A percentile compares a stretch with the other conserved stretches of the same genome.
These are phyloP conservation scores for Alectoria sarmentosa DNA, from an alignment of 495 filamentous ascomycete species.

Conservation along the genomic window DNA sequence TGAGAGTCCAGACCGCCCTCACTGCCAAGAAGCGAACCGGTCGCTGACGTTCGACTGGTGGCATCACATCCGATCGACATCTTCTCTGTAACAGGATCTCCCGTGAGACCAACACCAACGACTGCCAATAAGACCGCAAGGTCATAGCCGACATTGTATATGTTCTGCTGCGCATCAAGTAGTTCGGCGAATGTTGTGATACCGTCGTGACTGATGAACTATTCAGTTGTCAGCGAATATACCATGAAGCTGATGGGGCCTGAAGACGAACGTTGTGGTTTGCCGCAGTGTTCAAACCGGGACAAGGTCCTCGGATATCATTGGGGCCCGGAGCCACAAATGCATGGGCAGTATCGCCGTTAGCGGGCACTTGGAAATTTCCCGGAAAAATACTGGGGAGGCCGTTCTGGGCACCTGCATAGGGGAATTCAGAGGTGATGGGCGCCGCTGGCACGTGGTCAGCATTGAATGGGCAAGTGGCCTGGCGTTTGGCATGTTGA, in stretches of 20 bases:
- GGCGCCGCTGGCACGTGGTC: constrained; percentile 30
- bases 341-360: constrained; percentile 27
- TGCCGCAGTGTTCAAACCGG: constrained; percentile 43
- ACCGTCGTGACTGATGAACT: constrained; percentile 37
- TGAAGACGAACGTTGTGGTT: constrained; percentile 36
- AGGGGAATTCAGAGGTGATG: constrained; percentile 30
- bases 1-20: constrained; percentile 36
- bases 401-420: constrained; percentile 33
- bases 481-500: constrained; percentile 20
- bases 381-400: constrained; percentile 30
- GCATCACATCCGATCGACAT: constrained; percentile 40
- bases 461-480: constrained; percentile 32
- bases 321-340: constrained; percentile 23
- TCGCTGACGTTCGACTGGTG: constrained; percentile 32
- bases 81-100: constrained; percentile 34
- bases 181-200: constrained; percentile 38
- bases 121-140: constrained; percentile 32
- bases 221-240: constrained; percentile 27
- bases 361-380: constrained; percentile 32
- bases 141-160: constrained; percentile 39
- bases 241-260: constrained; percentile 29
- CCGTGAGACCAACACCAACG: constrained; percentile 33
- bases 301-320: constrained; percentile 40
- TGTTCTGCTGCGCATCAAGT: constrained; percentile 36
- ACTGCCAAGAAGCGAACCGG: constrained; percentile 29